phyloP scores from a whole-genome alignment of 345 rosid species.

The Nasturtium officinale region DNA sequence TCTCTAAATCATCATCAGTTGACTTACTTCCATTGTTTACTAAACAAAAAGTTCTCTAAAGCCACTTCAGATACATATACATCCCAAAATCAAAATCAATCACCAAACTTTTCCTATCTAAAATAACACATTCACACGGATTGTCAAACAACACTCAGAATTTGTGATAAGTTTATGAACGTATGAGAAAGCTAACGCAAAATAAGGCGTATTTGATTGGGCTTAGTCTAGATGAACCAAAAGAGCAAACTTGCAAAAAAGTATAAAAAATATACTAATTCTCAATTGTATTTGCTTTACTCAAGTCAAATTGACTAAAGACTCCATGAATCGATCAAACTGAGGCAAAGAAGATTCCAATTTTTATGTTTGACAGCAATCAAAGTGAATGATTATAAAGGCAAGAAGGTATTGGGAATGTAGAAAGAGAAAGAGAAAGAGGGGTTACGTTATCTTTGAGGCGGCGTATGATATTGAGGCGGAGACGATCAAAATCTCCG shows the following conservation, averaged over 20 bases:
- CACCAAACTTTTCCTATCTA: constrained; percentile 4
- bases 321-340: not conserved
- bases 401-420: constrained; percentile 6
- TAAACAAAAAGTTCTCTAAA: not conserved
- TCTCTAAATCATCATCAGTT: not conserved
- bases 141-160: not conserved
- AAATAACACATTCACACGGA: not conserved
- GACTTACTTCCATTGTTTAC: too few species aligned
- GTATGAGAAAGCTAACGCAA: too few species aligned
- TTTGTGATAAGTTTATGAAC: not conserved
- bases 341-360: constrained; percentile 4
- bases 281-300: not conserved
- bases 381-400: not conserved
- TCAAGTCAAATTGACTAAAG: constrained; percentile 6
- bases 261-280: not conserved
- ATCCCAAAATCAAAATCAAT: not conserved
- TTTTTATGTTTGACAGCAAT: not conserved
- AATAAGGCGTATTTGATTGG: not conserved
- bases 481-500: constrained; percentile 83
- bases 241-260: not conserved
- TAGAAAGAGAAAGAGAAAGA: constrained; percentile 10
- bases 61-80: not conserved
- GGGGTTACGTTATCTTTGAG: constrained; percentile 69
- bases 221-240: not conserved
- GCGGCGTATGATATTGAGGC: constrained; percentile 80